Conservation (phyloP, 2,329 filamentous ascomycete genomes). For the Zymoseptoria pseudotritici region DNA sequence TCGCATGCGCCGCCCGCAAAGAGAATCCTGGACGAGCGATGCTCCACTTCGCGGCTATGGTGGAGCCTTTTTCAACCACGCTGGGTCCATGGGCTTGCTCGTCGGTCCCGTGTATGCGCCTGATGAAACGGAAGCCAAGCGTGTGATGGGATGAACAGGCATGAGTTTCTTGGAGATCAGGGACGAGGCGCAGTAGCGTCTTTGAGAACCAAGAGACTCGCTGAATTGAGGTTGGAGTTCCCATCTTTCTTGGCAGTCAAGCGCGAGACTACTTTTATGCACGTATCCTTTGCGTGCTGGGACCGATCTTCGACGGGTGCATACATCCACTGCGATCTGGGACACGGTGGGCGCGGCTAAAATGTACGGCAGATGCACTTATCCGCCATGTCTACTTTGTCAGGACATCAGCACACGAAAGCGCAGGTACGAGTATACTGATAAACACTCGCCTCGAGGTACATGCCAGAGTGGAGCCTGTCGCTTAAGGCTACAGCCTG, state of each 20-base stretch:
- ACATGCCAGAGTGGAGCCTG: neutral
- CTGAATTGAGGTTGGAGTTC: neutral
- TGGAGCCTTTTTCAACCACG: neutral
- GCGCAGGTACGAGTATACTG: neutral
- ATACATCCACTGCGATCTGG: neutral
- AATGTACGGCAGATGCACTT: neutral
- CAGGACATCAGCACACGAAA: neutral
- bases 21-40: neutral
- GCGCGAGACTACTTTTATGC: neutral
- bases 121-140: neutral
- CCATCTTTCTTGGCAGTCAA: neutral
- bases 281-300: neutral
- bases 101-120: neutral
- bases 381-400: neutral
- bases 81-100: neutral
- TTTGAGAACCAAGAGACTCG: conserved; percentile 6
- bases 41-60: neutral
- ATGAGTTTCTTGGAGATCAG: conserved; percentile 23
- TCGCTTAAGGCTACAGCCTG: neutral
- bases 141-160: neutral
- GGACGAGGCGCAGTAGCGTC: conserved; percentile 27
- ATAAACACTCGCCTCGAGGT: neutral
- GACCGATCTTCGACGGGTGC: neutral
- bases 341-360: neutral
- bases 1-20: neutral